These are phyloP conservation scores for Saccharomycopsis phalli DNA, from an alignment of 1,139 yeast genomes.

Conservation along the genomic window DNA sequence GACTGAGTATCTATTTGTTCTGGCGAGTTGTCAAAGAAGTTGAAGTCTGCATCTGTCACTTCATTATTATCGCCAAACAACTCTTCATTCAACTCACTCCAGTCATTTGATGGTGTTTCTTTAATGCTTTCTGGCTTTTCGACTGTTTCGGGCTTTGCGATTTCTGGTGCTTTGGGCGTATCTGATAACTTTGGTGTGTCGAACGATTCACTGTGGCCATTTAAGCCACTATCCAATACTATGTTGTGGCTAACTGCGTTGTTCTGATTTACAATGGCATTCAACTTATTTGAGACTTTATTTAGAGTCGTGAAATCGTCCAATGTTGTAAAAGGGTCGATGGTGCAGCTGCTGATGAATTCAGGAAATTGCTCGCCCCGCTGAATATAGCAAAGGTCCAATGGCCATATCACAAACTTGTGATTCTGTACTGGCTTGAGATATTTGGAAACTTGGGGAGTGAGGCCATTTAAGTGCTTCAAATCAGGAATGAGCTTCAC, in stretches of 20 bases:
- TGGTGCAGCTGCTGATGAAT: background rate
- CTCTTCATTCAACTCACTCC: slow-evolving; percentile 35
- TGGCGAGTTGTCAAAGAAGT: slow-evolving; percentile 31
- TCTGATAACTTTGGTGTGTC: background rate
- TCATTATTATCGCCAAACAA: slow-evolving; percentile 35
- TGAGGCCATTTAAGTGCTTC: slow-evolving; percentile 57
- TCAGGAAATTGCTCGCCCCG: slow-evolving; percentile 25
- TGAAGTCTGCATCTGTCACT: slow-evolving; percentile 34
- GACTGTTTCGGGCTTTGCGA: background rate
- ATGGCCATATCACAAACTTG: slow-evolving; percentile 64
- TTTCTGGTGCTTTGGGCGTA: background rate
- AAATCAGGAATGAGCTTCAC: slow-evolving; percentile 59
- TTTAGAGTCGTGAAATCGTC: slow-evolving; percentile 7
- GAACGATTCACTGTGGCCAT: background rate
- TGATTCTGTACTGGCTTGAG: slow-evolving; percentile 44
- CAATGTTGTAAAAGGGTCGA: slow-evolving; percentile 15
- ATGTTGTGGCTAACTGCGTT: no score
- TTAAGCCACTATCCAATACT: no score
- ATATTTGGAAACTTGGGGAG: slow-evolving; percentile 52
- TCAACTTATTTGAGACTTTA: background rate
- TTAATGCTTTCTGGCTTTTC: background rate
- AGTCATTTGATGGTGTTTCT: slow-evolving; percentile 22
- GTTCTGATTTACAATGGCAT: background rate
- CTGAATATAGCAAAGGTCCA: slow-evolving; percentile 54
- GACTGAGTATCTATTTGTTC: background rate